Evolutionary conservation across 2,329 filamentous ascomycete species (phyloP), one percentile per base, ranked within the genome.

Genomic region (Arachnomyces sp.): DNA sequence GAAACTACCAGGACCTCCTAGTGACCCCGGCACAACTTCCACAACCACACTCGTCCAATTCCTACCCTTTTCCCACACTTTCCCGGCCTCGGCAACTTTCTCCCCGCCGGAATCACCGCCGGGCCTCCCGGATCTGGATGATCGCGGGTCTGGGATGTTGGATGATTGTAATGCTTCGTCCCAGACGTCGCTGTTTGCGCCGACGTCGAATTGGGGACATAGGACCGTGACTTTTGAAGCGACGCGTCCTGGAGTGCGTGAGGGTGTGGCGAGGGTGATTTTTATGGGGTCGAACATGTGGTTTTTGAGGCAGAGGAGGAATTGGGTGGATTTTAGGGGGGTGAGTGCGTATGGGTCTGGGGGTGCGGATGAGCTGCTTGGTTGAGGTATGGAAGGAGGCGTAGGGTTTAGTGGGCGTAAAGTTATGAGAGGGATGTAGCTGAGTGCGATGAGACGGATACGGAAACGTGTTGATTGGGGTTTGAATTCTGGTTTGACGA

Each of bases 41-140:
- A 98, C 72, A 14, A 95, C 85, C 8, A 98, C 86, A 49, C 82
- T 92, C 12, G 92, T 92, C 86, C 89, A 95, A 61, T 96, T 98
- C 28, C 89, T 74, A 0, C 89, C 90, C 39, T 82, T 78, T 48
- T 95, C 89, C 85, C 87, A 98, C n/a, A 96, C 81, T 65, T 96
- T 96, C 38, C 90, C 92, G 0, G 86, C 86, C 61, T 94, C 88
- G 12, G 85, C 80, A 36, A 78, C 75, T 37, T 68, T 72, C 31
- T 65, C 62, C 5, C 21, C 21, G 5, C 21, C 21, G 5, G 21
- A 25, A n/a, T 59, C 56, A 17, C 53, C 57, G 32, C 56, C 68
- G 52, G 47, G 56, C 57, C 53, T 65, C 51, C 62, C 62, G 11
- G 63, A 56, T 21, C 60, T 61, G 4, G 61, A 59, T 15, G 67